These are phyloP conservation scores for Lasiosphaeriaceae sp. DNA, from an alignment of 495 filamentous ascomycete genomes.

Conservation along the genomic window DNA sequence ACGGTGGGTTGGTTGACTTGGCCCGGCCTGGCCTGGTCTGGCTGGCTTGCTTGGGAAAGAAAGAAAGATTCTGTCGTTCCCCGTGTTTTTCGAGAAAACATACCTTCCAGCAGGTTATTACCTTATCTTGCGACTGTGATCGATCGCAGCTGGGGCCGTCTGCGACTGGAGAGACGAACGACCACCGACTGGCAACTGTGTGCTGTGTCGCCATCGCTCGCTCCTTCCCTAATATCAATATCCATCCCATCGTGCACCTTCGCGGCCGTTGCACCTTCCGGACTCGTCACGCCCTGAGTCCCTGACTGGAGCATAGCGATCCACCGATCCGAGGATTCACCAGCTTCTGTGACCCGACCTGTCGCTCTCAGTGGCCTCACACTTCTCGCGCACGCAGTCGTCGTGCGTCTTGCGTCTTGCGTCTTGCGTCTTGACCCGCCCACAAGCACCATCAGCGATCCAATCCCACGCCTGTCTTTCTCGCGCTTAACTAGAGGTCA, in stretches of 20 bases:
- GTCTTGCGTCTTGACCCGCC: neutral
- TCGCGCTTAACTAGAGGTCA: slow-evolving; percentile 1
- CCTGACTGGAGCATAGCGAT: slow-evolving; percentile 15
- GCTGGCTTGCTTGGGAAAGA: neutral
- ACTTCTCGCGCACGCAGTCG: neutral
- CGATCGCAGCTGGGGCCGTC: neutral
- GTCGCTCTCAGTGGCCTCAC: neutral
- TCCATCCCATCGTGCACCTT: neutral
- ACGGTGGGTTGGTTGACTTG: no score
- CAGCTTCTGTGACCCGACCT: no score
- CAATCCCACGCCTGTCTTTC: neutral
- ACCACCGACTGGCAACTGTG: neutral
- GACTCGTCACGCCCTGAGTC: neutral
- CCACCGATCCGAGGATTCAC: slow-evolving; percentile 4
- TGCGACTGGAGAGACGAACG: neutral
- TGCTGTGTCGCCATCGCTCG: slow-evolving; percentile 1
- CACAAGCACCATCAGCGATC: neutral
- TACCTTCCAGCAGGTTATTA: no score
- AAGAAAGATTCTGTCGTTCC: neutral
- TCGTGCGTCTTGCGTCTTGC: neutral
- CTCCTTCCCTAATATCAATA: neutral
- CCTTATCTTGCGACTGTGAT: neutral
- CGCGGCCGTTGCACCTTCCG: slow-evolving; percentile 12
- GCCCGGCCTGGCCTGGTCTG: no score
- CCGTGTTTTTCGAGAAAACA: neutral